Evolutionary conservation across 140 eudicot species (phyloP), one percentile per base, ranked within the genome.

Genomic region (Bidens hawaiensis): DNA sequence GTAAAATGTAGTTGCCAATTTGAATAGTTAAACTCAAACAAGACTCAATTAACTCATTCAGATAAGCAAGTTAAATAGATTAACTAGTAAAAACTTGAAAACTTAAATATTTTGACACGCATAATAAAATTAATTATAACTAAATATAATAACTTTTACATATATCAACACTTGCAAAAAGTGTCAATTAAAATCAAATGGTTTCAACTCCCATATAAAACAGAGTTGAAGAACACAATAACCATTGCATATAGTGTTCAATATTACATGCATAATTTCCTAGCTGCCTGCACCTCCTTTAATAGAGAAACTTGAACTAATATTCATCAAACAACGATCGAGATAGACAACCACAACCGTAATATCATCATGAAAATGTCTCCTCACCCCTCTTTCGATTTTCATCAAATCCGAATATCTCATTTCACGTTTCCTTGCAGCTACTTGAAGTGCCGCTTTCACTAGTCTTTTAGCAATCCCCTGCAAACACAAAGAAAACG

Each of bases 351-450:
- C 96, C 58, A 93, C 86, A 31, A 85, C 95, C 0, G 95, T 88
- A 27, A 93, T 88, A 55, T 93, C 99, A 5, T 93, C 99, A 42
- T 93, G 99, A 46, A 93, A 93, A 85, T 93, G 99, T 75, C 99
- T 83, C 57, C 99, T 83, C 9, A 93, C 90, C 13, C 99, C 99
- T 65, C 94, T 65, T 47, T 85, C 99, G 19, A 93, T 93, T 68
- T 88, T 93, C 85, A 81, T 88, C 46, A 93, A 71, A 76, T 93
- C 99, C 5, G 93, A 70, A 73, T 85, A 93, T 69, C 99, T 81
- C 96, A 93, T 85, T 74, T 93, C 99, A 57, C 99, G 78, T 67
- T 93, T 93, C 75, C 73, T 85, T 5, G 99, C 99, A 14, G 99
- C 99, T 26, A 68, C 80, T 4, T 68, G 79, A 26, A 93, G 90